These are phyloP conservation scores for Pholiota adiposa DNA, from an alignment of 1,284 basidiomycete species.

Conservation along the genomic window DNA sequence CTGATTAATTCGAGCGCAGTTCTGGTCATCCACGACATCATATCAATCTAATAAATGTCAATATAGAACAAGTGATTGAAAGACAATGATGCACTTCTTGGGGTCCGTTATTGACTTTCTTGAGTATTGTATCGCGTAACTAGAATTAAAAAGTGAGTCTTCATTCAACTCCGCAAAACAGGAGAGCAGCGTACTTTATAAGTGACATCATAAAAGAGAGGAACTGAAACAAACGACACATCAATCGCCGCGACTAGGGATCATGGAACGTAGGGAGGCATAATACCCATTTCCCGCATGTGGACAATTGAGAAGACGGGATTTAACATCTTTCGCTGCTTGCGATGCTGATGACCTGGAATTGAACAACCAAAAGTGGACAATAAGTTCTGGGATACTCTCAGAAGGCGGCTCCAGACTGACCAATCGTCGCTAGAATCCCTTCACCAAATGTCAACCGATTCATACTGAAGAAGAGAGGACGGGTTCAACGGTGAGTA, in stretches of 20 bases:
- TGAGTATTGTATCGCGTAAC: constrained; percentile 16
- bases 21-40: constrained; percentile 39
- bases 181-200: constrained; percentile 22
- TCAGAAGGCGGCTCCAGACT: background rate
- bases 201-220: constrained; percentile 33
- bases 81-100: constrained; percentile 18
- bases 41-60: constrained; percentile 30
- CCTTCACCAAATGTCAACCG: constrained; percentile 16
- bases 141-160: no score
- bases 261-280: background rate
- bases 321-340: constrained; percentile 50
- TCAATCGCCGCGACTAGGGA: background rate
- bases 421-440: constrained; percentile 18
- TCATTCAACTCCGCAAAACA: no score
- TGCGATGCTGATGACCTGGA: constrained; percentile 37
- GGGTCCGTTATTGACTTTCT: constrained; percentile 19
- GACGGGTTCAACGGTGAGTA: background rate
- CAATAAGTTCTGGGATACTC: background rate
- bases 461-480: constrained; percentile 14
- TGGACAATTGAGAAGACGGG: constrained; percentile 50
- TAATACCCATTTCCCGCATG: constrained; percentile 41
- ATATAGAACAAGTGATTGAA: background rate
- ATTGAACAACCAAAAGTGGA: no score
- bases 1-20: constrained; percentile 44
- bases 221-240: constrained; percentile 23